Evolutionary conservation across 2,329 filamentous ascomycete genomes (phyloP).

Genomic region (Apiospora marii): DNA sequence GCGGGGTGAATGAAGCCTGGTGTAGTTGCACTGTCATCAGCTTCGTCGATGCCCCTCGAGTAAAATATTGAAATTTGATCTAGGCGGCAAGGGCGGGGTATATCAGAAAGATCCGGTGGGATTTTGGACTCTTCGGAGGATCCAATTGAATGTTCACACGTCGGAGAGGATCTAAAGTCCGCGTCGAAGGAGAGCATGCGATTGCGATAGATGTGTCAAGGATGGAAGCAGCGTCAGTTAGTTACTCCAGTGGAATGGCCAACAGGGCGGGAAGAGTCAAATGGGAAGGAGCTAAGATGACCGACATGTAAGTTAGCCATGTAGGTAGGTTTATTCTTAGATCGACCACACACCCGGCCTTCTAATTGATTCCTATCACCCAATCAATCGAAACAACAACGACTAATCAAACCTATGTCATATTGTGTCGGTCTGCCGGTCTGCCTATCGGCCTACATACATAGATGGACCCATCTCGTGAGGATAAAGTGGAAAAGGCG

Average conservation of each 20-base stretch:
- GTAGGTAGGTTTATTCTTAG: neutral
- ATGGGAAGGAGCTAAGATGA: slow-evolving; percentile 18
- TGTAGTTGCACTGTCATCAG: neutral
- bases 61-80: neutral
- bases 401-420: neutral
- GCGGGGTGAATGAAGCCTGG: neutral
- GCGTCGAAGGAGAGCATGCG: slow-evolving; percentile 5
- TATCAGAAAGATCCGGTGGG: neutral
- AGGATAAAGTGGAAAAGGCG: neutral
- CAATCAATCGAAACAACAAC: neutral
- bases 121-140: neutral
- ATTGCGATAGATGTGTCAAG: neutral
- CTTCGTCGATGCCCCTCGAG: neutral
- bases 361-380: neutral
- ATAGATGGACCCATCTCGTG: too few relatives aligned
- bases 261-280: neutral
- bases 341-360: neutral
- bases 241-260: neutral
- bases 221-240: neutral
- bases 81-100: neutral
- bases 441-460: too few relatives aligned
- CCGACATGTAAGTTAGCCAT: slow-evolving; percentile 1
- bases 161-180: neutral
- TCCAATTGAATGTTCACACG: neutral
- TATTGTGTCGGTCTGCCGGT: too few relatives aligned